Percentiles rank a stretch among this genome's conserved stretches.
phyloP scores from a whole-genome alignment of 768 basidiomycete species.

The Boletus edulis region DNA sequence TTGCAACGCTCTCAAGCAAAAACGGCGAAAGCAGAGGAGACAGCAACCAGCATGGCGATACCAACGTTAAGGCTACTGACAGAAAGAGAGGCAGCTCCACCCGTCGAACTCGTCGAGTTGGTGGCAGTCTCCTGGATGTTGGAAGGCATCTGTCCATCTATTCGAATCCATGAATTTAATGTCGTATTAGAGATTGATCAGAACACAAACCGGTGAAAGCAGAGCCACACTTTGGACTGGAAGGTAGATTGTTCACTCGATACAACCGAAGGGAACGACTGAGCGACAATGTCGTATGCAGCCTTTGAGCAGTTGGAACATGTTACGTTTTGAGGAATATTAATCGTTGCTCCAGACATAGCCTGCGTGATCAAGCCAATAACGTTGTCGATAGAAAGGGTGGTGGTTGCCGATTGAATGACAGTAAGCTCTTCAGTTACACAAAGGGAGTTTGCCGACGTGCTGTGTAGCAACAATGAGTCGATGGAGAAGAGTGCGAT shows the following conservation, averaged over 20 bases:
- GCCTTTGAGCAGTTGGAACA: constrained; percentile 57
- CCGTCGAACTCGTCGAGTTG: constrained; percentile 19
- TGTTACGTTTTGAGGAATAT: constrained; percentile 37
- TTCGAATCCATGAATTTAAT: constrained; percentile 1
- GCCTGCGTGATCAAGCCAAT: constrained; percentile 7
- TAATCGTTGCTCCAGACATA: constrained; percentile 2
- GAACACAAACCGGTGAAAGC: constrained; percentile 49
- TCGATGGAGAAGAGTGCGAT: neutral
- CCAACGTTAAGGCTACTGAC: constrained; percentile 23
- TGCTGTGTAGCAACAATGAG: constrained; percentile 21
- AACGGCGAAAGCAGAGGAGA: constrained; percentile 35
- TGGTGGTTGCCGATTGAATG: constrained; percentile 39
- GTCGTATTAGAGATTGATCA: neutral
- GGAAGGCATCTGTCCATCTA: constrained; percentile 33
- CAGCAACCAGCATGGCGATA: constrained; percentile 28
- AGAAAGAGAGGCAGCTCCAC: constrained; percentile 22
- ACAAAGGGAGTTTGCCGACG: constrained; percentile 47
- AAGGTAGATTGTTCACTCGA: constrained; percentile 27
- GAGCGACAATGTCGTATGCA: constrained; percentile 42
- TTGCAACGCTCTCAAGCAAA: constrained; percentile 27
- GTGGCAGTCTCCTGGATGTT: constrained; percentile 21
- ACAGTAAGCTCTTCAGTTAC: constrained; percentile 53
- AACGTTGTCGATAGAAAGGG: constrained; percentile 21
- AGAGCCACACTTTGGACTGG: constrained; percentile 42
- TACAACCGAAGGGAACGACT: constrained; percentile 36